Evolutionary conservation across 2,329 filamentous ascomycete species (phyloP), one percentile per base, ranked within the genome.

Genomic region (Stachybotrys chlorohalonatus): DNA sequence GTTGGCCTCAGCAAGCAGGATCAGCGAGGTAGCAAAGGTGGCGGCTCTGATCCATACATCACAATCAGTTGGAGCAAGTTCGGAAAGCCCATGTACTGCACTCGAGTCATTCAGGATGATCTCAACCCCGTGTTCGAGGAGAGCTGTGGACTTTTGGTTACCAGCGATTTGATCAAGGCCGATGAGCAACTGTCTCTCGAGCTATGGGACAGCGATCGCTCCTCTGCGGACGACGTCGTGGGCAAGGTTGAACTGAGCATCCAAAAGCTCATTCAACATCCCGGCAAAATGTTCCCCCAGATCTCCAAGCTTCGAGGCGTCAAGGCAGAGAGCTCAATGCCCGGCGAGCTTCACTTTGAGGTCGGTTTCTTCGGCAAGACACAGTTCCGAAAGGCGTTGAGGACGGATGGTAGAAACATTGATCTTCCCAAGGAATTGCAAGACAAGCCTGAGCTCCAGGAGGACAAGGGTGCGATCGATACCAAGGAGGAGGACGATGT

Each of bases 1-100:
- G 77, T 83, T 17, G 91, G 88, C 0, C 79, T 99, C 55, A 95
- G 90, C 75, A 96, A 96, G 72, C 93, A 96, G 66, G 94, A 99
- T 67, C 73, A 75, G 51, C 85, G 89, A 56, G 92, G 91, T 47
- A 92, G 85, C 64, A 81, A 86, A 53, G 88, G 90, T 16, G 93
- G 94, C 39, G 93, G 93, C 49, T 95, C 89, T 52, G 94, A 99
- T 62, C 91, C 93, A 0, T 97, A 97, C 69, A 95, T 97, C 67
- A 96, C 93, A 36, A 80, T 97, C 42, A 87, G 89, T 47, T 97
- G 95, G 76, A 95, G 90, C 64, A 96, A 97, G 70, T 97, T 96
- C 63, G 89, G 89, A 55, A 99, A 99, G 73, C 93, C 93, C 1
- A 95, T 96, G 82, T 97, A 96, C 71, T 96, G 92, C 70, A 97